Conservation (phyloP, 108 stramenopile genomes). For the Cyclotella distinguenda region DNA sequence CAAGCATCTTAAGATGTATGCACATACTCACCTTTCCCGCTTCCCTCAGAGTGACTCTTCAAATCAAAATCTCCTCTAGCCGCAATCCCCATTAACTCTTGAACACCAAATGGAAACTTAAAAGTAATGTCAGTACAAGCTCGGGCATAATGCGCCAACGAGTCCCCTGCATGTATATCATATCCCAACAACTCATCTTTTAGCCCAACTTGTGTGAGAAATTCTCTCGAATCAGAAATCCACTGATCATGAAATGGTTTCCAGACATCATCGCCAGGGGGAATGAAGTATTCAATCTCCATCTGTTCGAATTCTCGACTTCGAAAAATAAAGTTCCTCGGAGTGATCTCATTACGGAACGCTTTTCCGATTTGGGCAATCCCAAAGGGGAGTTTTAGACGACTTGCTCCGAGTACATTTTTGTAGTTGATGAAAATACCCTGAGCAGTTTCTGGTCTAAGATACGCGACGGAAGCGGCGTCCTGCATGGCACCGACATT, state of each 20-base stretch:
- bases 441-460: slow-evolving; percentile 98
- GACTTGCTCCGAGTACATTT: slow-evolving; percentile 77
- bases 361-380: slow-evolving; percentile 98
- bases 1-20: no score
- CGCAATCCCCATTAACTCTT: slow-evolving; percentile 98
- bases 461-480: slow-evolving; percentile 78
- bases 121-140: slow-evolving; percentile 98
- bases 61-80: slow-evolving; percentile 96
- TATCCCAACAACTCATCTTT: slow-evolving; percentile 84
- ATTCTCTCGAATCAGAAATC: slow-evolving; percentile 76
- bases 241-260: slow-evolving; percentile 76
- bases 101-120: slow-evolving; percentile 93
- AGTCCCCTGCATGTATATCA: slow-evolving; percentile 89
- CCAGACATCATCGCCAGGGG: slow-evolving; percentile 89
- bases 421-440: slow-evolving; percentile 97
- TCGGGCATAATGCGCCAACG: slow-evolving; percentile 95
- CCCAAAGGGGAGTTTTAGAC: slow-evolving; percentile 91
- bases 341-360: slow-evolving; percentile 98
- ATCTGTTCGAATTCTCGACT: slow-evolving; percentile 98
- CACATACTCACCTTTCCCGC: slow-evolving; percentile 77
- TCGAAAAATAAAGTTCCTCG: slow-evolving; percentile 96
- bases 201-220: slow-evolving; percentile 77
- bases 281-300: slow-evolving; percentile 96
- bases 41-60: slow-evolving; percentile 84
- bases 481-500: slow-evolving; percentile 90